phyloP scores from a whole-genome alignment of 108 stramenopile genomes.

The Mediolabrus comicus region DNA sequence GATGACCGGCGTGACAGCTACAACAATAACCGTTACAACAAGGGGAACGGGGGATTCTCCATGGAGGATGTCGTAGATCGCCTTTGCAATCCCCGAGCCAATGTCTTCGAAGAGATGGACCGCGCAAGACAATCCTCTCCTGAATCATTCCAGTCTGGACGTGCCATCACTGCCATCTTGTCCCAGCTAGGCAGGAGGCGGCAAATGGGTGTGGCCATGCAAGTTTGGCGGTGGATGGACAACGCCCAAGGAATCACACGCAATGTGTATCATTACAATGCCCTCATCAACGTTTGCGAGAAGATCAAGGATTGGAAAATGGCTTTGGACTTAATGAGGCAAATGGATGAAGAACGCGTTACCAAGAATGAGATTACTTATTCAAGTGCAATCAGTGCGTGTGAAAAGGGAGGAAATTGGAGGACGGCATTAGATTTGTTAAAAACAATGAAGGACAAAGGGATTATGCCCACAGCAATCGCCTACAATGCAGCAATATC shows the following conservation, averaged over 20 bases:
- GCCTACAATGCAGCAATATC: slow-evolving; percentile 86
- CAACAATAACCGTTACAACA: slow-evolving; percentile 11
- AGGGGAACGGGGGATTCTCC: slow-evolving; percentile 30
- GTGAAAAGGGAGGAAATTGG: slow-evolving; percentile 87
- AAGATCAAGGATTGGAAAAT: slow-evolving; percentile 67
- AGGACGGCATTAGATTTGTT: slow-evolving; percentile 74
- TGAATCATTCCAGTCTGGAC: slow-evolving; percentile 66
- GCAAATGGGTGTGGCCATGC: slow-evolving; percentile 60
- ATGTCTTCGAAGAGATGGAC: slow-evolving; percentile 64
- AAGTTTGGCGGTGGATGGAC: slow-evolving; percentile 80
- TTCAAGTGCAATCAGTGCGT: slow-evolving; percentile 81
- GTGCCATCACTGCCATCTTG: slow-evolving; percentile 75
- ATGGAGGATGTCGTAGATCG: slow-evolving; percentile 66
- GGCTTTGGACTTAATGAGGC: slow-evolving; percentile 66
- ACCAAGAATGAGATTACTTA: slow-evolving; percentile 87
- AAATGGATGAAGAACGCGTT: slow-evolving; percentile 75
- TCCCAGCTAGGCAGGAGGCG: slow-evolving; percentile 68
- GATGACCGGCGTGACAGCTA: background rate
- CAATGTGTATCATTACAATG: slow-evolving; percentile 81
- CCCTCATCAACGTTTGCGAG: slow-evolving; percentile 81
- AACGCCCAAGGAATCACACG: slow-evolving; percentile 45
- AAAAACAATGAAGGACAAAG: slow-evolving; percentile 78
- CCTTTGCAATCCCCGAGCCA: slow-evolving; percentile 48
- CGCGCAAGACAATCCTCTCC: slow-evolving; percentile 43
- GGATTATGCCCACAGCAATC: slow-evolving; percentile 70